Base-by-base conservation (phyloP, 2,329 filamentous ascomycete genomes). In the Xylaria digitata region DNA sequence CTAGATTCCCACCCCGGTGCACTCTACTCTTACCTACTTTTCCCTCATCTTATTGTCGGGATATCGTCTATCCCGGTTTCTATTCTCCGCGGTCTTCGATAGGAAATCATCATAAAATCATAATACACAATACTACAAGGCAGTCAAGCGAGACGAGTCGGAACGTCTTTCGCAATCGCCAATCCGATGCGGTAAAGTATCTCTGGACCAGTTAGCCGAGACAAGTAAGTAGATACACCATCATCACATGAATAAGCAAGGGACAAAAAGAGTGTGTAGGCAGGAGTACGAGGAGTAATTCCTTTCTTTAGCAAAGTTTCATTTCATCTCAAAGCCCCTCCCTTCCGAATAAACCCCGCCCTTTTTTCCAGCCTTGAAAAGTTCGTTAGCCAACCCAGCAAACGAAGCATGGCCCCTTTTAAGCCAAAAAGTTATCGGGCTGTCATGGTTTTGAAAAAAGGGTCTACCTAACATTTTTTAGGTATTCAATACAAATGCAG, bases 311-410 rank as follows among this genome's bases (percentile, higher is more conserved):
- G 37, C 50, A 21, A 52, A 32, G 61, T 61, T 40, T 57, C 50
- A 45, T 50, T 30, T 64, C 65, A 64, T 42, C 37, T 52, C 34
- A 48, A 48, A 37, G 17, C 8, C 45, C 34, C 13, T 37, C 45
- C 42, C 8, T 37, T 59, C 40, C 59, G 15, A 52, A 58, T 34
- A 40, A 60, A 55, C 34, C 21, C 34, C 8, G 11, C 34, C 34
- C 43, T 17, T 42, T 34, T 57, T 48, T 34, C 45, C 23, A 45
- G 6, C 60, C 42, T 34, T 43, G 15, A 49, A 54, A 52, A 59
- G 40, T 32, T 56, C 60, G 42, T 59, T 63, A 63, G 64, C 59
- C 59, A 66, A 62, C 59, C 48, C 9, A 21, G 48, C 55, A 43
- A 60, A 21, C 62, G 56, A 64, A 54, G 49, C 21, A 37, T 49